Conservation (phyloP, 495 filamentous ascomycete genomes). For the Talaromyces proteolyticus region DNA sequence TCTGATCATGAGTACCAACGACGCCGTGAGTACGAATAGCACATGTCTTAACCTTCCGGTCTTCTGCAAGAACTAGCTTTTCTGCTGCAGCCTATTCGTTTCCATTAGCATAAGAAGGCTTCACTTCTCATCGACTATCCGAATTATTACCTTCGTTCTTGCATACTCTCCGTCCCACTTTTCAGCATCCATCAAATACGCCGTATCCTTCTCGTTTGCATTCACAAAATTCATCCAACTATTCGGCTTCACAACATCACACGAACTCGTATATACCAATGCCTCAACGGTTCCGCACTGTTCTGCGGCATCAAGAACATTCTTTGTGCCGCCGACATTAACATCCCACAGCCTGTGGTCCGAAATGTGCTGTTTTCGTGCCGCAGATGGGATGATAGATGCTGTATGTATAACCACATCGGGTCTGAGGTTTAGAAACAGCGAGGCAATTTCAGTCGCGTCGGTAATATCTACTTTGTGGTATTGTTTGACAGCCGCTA, state of each 20-base stretch:
- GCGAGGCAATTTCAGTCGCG: not conserved
- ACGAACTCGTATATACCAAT: constrained; percentile 6
- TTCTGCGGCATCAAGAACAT: not conserved
- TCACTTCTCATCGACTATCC: not conserved
- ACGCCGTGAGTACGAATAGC: constrained; percentile 6
- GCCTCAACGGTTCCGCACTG: not conserved
- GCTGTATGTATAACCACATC: not conserved
- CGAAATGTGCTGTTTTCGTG: not conserved
- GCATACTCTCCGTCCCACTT: constrained; percentile 4
- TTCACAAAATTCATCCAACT: constrained; percentile 5
- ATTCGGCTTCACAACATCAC: constrained; percentile 4
- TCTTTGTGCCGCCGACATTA: constrained; percentile 1
- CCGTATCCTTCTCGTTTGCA: not conserved
- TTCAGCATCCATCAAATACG: not conserved
- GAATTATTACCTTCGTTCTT: not conserved
- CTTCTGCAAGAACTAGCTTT: not conserved
- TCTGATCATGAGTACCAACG: constrained; percentile 1
- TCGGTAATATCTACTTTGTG: constrained; percentile 1
- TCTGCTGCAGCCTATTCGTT: not conserved
- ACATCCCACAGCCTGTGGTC: not conserved
- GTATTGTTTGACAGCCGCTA: not conserved
- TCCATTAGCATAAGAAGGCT: not conserved
- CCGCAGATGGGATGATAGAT: constrained; percentile 1
- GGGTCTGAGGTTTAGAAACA: not conserved
- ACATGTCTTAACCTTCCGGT: not conserved